Evolutionary conservation across 108 stramenopile species (phyloP), one percentile per base, ranked within the genome.

Genomic region (Cyclotella atomus): DNA sequence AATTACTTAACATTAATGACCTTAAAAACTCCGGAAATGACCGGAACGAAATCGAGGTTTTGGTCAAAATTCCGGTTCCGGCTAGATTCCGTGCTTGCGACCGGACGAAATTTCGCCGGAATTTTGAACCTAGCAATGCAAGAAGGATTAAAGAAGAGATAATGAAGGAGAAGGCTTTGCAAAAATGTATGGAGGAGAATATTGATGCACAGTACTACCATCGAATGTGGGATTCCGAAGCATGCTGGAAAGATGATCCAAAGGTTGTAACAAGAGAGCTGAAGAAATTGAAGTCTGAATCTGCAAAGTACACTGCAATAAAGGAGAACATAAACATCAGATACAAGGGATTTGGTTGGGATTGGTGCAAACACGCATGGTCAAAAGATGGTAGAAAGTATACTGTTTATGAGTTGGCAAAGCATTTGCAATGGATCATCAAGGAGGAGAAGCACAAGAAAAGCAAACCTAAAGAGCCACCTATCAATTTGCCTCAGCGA

Each of bases 221-320:
- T 25, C 24, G 21, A 2, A 65, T 65, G 64, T 65, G 17, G n/a
- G 21, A 65, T 24, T 45, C 43, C 3, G 45, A 65, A 7, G 64
- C 46, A 65, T 65, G 64, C 25, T 47, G 64, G 64, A 65, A 65
- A 45, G 64, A 16, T 47, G 28, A 47, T 27, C 64, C 46, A n/a
- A 65, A 36, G 44, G 15, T 65, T 43, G 45, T 65, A 24, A 21
- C 64, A 17, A 24, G 38, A 9, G 38, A 47, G 38, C 28, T 65
- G 43, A 32, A 35, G 25, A 45, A 32, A 45, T 30, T 65, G 45
- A 30, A 16, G n/a, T 65, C 64, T n/a, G 64, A 49, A 3, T n/a
- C 43, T 25, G 64, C 64, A 45, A 47, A 65, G 45, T 28, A n/a
- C 27, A 45, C 43, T 15, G 64, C 64, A 9, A n/a, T 65, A 21